Percentiles rank a stretch among this genome's conserved stretches.
phyloP scores from a whole-genome alignment of 75 land plant genomes.

The Picea sitchensis region DNA sequence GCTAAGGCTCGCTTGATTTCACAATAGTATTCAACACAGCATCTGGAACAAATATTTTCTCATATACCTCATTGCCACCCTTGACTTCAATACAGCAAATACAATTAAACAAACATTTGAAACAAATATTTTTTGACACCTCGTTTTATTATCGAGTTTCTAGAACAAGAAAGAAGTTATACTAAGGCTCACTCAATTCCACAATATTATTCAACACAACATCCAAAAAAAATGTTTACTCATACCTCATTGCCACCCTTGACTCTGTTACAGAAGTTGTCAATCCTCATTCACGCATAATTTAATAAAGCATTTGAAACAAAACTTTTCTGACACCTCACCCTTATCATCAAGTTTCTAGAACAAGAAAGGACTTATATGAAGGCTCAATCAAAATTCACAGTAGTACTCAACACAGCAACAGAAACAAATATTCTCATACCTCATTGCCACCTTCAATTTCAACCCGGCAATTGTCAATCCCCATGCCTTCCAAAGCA shows the following conservation, averaged over 20 bases:
- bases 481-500: conserved; percentile 83
- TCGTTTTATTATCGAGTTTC: too few species aligned
- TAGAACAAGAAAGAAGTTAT: too few species aligned
- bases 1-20: too few species aligned
- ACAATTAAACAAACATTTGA: too few species aligned
- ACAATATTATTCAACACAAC: neutral
- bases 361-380: too few species aligned
- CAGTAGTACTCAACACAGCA: neutral
- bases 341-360: too few species aligned
- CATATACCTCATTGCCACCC: conserved; percentile 54
- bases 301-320: too few species aligned
- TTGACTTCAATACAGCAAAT: conserved; percentile 60
- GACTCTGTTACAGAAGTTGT: conserved; percentile 81
- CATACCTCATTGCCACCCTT: conserved; percentile 55
- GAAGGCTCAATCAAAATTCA: too few species aligned
- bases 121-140: too few species aligned
- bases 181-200: too few species aligned
- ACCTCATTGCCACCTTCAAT: conserved; percentile 64
- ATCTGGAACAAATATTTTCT: neutral
- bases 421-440: neutral
- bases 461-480: conserved; percentile 88
- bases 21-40: neutral
- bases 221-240: neutral
- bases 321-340: too few species aligned
- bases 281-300: conserved; percentile 48